Percentiles rank a stretch among this genome's conserved stretches.
Conservation (phyloP, 768 basidiomycete genomes). For the Leucosporidium creatinivorum region DNA sequence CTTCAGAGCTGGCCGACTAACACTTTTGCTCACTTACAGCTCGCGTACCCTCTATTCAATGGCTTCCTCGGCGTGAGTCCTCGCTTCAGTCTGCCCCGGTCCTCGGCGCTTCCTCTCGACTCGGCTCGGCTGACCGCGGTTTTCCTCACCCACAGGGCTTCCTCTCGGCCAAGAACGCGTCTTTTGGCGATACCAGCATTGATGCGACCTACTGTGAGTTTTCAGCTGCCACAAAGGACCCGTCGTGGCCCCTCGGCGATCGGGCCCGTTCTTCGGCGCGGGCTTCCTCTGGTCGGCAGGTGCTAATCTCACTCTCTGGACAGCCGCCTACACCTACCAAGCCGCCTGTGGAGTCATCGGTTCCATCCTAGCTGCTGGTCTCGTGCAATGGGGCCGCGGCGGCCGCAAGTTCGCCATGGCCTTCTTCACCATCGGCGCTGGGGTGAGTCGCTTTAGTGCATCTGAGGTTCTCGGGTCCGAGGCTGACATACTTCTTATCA, state of each 20-base stretch:
- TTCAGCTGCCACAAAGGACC: too few species aligned
- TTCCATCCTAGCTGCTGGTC: neutral
- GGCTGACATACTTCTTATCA: neutral
- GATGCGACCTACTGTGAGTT: neutral
- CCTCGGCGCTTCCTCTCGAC: too few species aligned
- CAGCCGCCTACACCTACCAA: constrained; percentile 11
- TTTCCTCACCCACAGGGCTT: constrained; percentile 38
- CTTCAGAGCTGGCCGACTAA: neutral
- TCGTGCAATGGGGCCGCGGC: neutral
- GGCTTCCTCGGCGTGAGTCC: constrained; percentile 46
- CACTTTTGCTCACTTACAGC: neutral
- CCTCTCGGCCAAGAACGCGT: constrained; percentile 34
- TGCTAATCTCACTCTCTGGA: neutral
- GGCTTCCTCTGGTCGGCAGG: too few species aligned
- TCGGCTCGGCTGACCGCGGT: too few species aligned
- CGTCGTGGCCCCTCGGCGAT: too few species aligned
- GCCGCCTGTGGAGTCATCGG: constrained; percentile 5
- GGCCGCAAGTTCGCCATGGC: neutral
- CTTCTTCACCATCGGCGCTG: neutral
- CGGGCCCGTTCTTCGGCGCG: too few species aligned
- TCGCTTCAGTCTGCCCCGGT: too few species aligned
- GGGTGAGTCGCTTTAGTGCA: too few species aligned
- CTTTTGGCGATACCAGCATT: neutral
- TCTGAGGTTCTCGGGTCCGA: neutral
- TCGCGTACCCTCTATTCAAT: constrained; percentile 50